phyloP scores from a whole-genome alignment of 2,329 filamentous ascomycete genomes.

The Harringtonia aguacate region DNA sequence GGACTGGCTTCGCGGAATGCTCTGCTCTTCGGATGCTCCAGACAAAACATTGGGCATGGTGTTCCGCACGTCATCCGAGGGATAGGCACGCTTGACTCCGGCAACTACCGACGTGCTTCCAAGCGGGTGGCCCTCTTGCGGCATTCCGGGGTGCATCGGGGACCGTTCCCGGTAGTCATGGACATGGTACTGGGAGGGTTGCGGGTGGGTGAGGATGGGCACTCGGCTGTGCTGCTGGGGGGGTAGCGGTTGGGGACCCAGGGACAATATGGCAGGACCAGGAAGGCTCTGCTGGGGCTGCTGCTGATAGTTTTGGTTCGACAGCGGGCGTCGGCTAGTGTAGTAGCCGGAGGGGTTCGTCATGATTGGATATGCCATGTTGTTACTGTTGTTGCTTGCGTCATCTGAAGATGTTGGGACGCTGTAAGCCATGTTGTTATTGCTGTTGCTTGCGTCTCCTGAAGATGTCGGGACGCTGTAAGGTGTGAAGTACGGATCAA shows the following conservation, averaged over 20 bases:
- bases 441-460: neutral
- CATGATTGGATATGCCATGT: no score
- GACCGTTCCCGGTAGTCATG: constrained; percentile 14
- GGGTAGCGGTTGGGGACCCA: neutral
- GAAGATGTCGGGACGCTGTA: constrained; percentile 25
- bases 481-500: constrained; percentile 23
- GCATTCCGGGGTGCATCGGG: constrained; percentile 4
- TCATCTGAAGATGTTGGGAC: constrained; percentile 20
- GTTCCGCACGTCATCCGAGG: no score
- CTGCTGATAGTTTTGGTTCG: constrained; percentile 1
- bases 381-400: neutral
- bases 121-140: neutral
- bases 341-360: no score
- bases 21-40: neutral
- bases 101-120: neutral
- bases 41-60: neutral
- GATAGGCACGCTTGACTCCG: neutral
- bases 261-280: no score
- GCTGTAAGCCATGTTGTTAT: no score
- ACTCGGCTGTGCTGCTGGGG: constrained; percentile 1
- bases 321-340: no score
- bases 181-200: constrained; percentile 15
- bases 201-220: constrained; percentile 13
- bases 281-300: neutral
- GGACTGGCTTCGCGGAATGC: neutral